Base-by-base conservation (phyloP, 441 rosid species). In the Viola pubescens region DNA sequence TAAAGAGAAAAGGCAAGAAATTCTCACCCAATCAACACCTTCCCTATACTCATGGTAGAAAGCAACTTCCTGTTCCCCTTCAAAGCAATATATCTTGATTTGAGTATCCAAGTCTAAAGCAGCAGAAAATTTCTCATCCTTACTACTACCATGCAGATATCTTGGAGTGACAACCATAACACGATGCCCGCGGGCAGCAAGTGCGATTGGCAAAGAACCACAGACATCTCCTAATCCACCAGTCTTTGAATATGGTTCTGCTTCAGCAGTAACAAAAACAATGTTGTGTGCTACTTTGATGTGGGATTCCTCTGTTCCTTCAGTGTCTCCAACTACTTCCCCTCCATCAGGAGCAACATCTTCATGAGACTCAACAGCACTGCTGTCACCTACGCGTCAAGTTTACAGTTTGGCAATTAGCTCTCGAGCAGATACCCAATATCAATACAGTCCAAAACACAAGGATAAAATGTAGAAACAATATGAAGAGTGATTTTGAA, bases 161-260 rank as follows among this genome's bases (percentile, higher is more conserved):
- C 86, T 82, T 14, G 98, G 97, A 67, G 91, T 79, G 65, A 92
- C 76, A 67, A 92, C 95, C 98, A 89, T 89, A 10, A 92, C 96
- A 49, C 97, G 92, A 58, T 92, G 97, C n/a, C 98, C 96, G 45
- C 81, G 85, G 9, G 73, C 65, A 61, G 95, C 95, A 53, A 92
- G 62, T 41, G 86, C 89, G 57, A 81, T 72, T 0, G 97, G 98
- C 85, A 92, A 77, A 71, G 96, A 94, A 51, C 98, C 96, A 71
- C 96, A 87, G 48, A 94, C 98, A 77, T 94, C 97, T 57, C 92
- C 97, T 60, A 94, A 47, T 59, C 98, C 98, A 55, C 98, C 98
- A 3, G 97, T 89, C 74, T 94, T 94, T 0, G 98, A 94, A 73
- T 87, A 94, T 16, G 97, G 98, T 62, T 90, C 88, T 0, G 97